Percentiles rank a stretch among this genome's conserved stretches.
These are phyloP conservation scores for Corrigiola litoralis DNA, from an alignment of 179 eudicot species.

Conservation along the genomic window DNA sequence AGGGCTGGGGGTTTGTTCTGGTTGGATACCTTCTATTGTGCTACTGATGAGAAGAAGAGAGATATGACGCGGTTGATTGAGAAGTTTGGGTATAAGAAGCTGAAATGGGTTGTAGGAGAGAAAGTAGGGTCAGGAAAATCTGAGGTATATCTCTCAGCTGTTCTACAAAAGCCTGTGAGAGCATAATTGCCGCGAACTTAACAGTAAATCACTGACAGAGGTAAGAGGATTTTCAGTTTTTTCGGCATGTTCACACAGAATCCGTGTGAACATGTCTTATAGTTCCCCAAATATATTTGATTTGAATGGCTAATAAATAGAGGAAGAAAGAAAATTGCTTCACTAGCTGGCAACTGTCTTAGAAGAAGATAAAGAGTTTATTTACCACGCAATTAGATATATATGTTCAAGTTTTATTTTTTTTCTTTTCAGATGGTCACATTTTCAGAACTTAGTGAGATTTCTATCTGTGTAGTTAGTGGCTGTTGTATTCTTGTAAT, in stretches of 20 bases:
- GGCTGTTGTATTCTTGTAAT: not conserved
- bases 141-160: conserved; percentile 85
- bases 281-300: conserved; percentile 8
- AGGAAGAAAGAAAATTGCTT: conserved; percentile 5
- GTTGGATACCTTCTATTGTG: conserved; percentile 79
- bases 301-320: conserved; percentile 20
- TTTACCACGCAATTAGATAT: conserved; percentile 7
- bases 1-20: conserved; percentile 87
- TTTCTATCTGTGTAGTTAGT: conserved; percentile 10
- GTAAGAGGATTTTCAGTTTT: conserved; percentile 16
- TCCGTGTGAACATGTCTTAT: conserved; percentile 10
- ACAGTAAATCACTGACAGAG: conserved; percentile 9
- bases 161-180: conserved; percentile 85
- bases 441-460: conserved; percentile 10
- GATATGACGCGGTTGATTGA: conserved; percentile 71
- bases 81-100: conserved; percentile 81
- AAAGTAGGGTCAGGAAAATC: conserved; percentile 54
- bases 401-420: not conserved
- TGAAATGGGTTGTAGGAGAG: conserved; percentile 97
- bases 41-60: conserved; percentile 68
- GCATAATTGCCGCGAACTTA: conserved; percentile 23
- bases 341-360: not conserved
- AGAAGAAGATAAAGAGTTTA: conserved; percentile 10
- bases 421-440: not conserved
- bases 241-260: conserved; percentile 14